Conservation (phyloP, 2,329 filamentous ascomycete genomes). For the Plectosphaerella sp. region DNA sequence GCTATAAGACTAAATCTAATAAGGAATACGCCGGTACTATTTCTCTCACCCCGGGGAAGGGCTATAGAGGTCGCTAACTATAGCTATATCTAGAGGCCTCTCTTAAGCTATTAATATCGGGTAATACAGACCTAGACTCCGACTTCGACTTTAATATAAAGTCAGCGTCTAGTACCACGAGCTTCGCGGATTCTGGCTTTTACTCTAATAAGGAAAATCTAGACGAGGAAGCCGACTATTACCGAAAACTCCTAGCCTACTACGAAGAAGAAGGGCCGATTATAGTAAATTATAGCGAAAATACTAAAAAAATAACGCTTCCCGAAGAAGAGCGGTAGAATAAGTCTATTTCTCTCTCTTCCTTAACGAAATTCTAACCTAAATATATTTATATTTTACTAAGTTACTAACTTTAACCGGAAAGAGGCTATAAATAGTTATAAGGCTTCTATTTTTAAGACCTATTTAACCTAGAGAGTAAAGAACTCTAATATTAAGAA, state of each 20-base stretch:
- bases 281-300: conserved; percentile 13
- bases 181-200: conserved; percentile 11
- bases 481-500: conserved; percentile 16
- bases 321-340: conserved; percentile 11
- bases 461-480: conserved; percentile 13
- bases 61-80: background rate
- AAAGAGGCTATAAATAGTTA: conserved; percentile 7
- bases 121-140: background rate
- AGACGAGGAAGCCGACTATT: conserved; percentile 10
- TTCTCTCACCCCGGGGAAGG: background rate
- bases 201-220: conserved; percentile 2
- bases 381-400: conserved; percentile 10
- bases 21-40: background rate
- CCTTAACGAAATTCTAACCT: conserved; percentile 5
- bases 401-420: conserved; percentile 6
- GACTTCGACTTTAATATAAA: background rate
- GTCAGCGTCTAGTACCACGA: conserved; percentile 1
- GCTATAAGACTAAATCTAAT: background rate
- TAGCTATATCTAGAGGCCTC: background rate
- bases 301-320: conserved; percentile 13
- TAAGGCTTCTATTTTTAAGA: conserved; percentile 14
- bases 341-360: conserved; percentile 9
- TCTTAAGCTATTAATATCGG: background rate
- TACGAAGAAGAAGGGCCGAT: conserved; percentile 11
- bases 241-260: conserved; percentile 10